Evolutionary conservation across 805 yeast species (phyloP), one percentile per base, ranked within the genome.

Genomic region (Saccharomycodes ludwigii): DNA sequence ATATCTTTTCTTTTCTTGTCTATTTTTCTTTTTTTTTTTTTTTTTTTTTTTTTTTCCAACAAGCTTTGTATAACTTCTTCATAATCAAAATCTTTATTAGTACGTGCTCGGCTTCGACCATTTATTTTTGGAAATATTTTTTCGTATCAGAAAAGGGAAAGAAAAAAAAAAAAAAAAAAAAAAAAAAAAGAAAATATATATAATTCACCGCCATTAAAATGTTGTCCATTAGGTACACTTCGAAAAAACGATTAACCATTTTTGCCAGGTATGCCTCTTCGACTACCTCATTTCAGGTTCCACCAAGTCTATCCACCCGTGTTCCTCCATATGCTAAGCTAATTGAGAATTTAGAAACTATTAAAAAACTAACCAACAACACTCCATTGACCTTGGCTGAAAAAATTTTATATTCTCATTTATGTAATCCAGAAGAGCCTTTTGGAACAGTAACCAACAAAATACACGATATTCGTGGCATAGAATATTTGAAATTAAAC

Each of bases 311-410:
- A 52, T 61, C 62, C 48, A 60, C 82, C 18, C 70, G 94, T 52
- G 71, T 84, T 14, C 97, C 98, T 4, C 96, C 97, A 31, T 86
- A 86, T 52, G 73, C 75, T 31, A 76, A 79, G 55, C 65, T 88
- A 38, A 59, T 81, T 26, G 56, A 60, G 18, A 82, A 79, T 29
- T 65, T 91, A 37, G 57, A 59, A 6, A 53, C 60, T 24, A 93
- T 86, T 37, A 73, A 76, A 43, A 55, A 59, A 30, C 68, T 85
- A 37, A 67, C 86, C 31, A 67, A 66, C 43, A 65, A 80, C 45
- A 53, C 63, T 50, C 95, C 96, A 4, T 67, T 91, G 47, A 91
- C 98, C 3, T 68, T 85, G 42, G 94, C 97, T 21, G 99, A 91
- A 62, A 91, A 91, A 63, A 75, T 85, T 46, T 67, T 91, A 40